Base-by-base conservation (phyloP, 805 yeast species). In the Saccharomycopsis oosterbeekiorum region DNA sequence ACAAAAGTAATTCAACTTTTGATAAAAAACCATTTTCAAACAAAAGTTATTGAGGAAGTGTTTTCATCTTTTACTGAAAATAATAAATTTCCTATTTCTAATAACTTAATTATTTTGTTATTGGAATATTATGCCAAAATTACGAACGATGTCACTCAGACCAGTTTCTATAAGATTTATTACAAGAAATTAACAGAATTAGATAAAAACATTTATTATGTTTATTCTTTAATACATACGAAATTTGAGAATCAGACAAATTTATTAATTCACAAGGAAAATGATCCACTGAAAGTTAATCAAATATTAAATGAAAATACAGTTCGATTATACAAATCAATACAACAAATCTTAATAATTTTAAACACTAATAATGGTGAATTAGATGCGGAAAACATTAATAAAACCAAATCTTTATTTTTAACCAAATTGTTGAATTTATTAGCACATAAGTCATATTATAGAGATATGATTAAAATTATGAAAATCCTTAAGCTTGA, bases 401-500 rank as follows among this genome's bases (percentile, higher is more conserved):
- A 29, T 4, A 24, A 39, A 29, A 41, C 37, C 15, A 50, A 51
- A 19, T 21, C 36, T 36, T 14, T 19, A n/a, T 57, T 57, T 24
- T 57, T 57, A 54, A 40, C 19, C 2, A 50, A 47, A 37, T 37
- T 53, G 17, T 47, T 57, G 26, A 11, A 9, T 8, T 19, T 12
- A 6, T 60, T 60, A 40, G 54, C 63, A 4, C 53, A 39, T 11
- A 60, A 60, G 39, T 57, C 58, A 29, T 60, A 60, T 26, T 60
- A 56, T 26, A 34, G 40, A 8, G 63, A 60, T 15, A 57, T 60
- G 34, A 29, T 60, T 6, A 57, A 55, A 58, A 55, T 57, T 12
- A 53, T 60, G 57, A 60, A 57, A 37, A 36, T 60, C n/a, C 39
- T 51, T 10, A 56, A 60, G 11, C 36, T 39, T 19, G 42, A 51